Evolutionary conservation across 345 rosid species (phyloP).

Genomic region (Gossypium rotundifolium): DNA sequence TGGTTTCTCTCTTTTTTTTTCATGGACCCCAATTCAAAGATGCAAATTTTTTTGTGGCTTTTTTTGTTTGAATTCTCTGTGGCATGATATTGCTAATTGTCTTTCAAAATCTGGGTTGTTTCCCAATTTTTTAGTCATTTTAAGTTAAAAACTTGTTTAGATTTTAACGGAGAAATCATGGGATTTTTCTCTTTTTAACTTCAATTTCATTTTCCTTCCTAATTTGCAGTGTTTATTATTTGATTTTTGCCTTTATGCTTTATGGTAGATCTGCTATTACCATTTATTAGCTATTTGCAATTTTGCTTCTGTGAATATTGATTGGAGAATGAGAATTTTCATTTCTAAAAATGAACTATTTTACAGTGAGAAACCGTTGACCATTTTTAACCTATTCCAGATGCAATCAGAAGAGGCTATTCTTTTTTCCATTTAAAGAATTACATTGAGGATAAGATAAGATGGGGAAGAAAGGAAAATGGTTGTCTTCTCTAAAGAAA

Average conservation of each 20-base stretch:
- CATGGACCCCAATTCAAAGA: not conserved
- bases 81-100: not conserved
- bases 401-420: no score
- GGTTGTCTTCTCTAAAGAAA: slow-evolving; percentile 85
- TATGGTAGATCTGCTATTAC: not conserved
- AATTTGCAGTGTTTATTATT: not conserved
- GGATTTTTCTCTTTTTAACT: not conserved
- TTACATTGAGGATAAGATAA: slow-evolving; percentile 18
- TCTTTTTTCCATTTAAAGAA: not conserved
- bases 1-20: not conserved
- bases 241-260: not conserved
- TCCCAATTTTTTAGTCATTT: not conserved
- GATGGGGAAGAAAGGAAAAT: slow-evolving; percentile 92
- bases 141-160: no score
- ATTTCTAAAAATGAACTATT: not conserved
- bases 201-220: not conserved
- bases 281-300: not conserved
- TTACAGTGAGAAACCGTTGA: not conserved
- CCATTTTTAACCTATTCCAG: no score
- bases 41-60: not conserved
- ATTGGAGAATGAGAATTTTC: not conserved
- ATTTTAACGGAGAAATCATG: not conserved
- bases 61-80: not conserved
- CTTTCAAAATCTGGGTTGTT: not conserved
- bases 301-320: not conserved